These are phyloP conservation scores for Solanum dulcamara DNA, from an alignment of 257 asterid genomes.

Conservation along the genomic window DNA sequence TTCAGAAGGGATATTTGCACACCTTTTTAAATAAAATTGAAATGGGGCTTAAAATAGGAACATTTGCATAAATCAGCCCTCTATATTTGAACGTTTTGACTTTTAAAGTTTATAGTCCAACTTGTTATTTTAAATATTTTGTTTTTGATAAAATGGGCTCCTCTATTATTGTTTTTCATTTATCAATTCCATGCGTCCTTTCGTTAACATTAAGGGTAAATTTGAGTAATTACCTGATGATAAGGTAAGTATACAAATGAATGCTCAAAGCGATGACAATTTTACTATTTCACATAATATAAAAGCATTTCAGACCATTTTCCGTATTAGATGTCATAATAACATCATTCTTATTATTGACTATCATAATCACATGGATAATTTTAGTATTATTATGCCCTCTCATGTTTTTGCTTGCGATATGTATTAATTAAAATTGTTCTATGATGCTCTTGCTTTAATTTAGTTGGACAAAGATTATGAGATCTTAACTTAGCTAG, in stretches of 20 bases:
- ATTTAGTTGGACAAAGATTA: not conserved
- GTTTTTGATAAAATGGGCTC: not conserved
- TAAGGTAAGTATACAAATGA: too few species aligned
- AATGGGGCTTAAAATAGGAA: not conserved
- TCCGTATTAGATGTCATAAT: not conserved
- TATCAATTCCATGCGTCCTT: too few species aligned
- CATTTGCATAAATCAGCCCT: not conserved
- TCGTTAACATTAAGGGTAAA: too few species aligned
- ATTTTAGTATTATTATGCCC: not conserved
- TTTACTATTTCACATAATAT: not conserved
- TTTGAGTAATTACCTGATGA: too few species aligned
- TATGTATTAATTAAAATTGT: not conserved
- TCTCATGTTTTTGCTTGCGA: not conserved
- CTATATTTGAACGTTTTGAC: not conserved
- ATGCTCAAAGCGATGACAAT: not conserved
- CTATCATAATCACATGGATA: not conserved
- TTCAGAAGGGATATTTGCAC: not conserved
- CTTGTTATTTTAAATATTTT: not conserved
- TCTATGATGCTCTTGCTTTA: not conserved
- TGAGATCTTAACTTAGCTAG: not conserved
- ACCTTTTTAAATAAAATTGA: not conserved
- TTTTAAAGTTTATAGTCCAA: not conserved
- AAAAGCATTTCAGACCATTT: not conserved
- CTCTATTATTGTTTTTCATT: too few species aligned
- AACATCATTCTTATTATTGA: not conserved